phyloP scores from a whole-genome alignment of 2,329 filamentous ascomycete species.

The Fusarium humuli region DNA sequence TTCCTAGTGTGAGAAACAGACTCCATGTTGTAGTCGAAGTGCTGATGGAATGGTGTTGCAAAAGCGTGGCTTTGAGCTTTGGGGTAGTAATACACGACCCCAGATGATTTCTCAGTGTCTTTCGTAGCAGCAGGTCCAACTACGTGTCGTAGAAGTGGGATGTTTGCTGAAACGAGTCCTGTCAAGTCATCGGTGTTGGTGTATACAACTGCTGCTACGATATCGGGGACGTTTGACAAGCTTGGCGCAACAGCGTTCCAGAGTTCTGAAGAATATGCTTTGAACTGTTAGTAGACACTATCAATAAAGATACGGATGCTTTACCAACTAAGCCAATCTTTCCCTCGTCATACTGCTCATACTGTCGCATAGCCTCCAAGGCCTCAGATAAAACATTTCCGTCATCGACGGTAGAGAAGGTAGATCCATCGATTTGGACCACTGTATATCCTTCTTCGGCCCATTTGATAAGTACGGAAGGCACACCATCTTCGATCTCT shows the following conservation, averaged over 20 bases:
- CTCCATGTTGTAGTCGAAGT: slow-evolving; percentile 66
- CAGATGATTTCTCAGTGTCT: neutral
- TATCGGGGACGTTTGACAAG: slow-evolving; percentile 37
- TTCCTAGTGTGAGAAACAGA: slow-evolving; percentile 74
- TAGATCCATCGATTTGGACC: slow-evolving; percentile 45
- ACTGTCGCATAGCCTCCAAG: slow-evolving; percentile 36
- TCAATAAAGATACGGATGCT: accelerated
- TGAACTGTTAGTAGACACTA: accelerated
- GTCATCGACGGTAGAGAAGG: slow-evolving; percentile 11
- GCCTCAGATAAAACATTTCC: slow-evolving; percentile 35
- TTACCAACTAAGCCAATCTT: slow-evolving; percentile 55
- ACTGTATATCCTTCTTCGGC: slow-evolving; percentile 77
- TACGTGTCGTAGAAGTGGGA: slow-evolving; percentile 37
- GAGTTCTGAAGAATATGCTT: slow-evolving; percentile 27
- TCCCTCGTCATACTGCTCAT: slow-evolving; percentile 52
- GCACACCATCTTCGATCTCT: slow-evolving; percentile 52
- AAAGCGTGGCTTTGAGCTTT: slow-evolving; percentile 54
- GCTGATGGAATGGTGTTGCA: slow-evolving; percentile 59
- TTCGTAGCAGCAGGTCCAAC: slow-evolving; percentile 10
- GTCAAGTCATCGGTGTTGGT: neutral
- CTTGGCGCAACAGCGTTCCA: slow-evolving; percentile 41
- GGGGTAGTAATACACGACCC: slow-evolving; percentile 56
- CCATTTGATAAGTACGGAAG: slow-evolving; percentile 73
- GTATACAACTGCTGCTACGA: slow-evolving; percentile 43
- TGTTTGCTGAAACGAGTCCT: neutral